These are phyloP conservation scores for Amaranthus tricolor DNA, from an alignment of 179 eudicot species.

Conservation along the genomic window DNA sequence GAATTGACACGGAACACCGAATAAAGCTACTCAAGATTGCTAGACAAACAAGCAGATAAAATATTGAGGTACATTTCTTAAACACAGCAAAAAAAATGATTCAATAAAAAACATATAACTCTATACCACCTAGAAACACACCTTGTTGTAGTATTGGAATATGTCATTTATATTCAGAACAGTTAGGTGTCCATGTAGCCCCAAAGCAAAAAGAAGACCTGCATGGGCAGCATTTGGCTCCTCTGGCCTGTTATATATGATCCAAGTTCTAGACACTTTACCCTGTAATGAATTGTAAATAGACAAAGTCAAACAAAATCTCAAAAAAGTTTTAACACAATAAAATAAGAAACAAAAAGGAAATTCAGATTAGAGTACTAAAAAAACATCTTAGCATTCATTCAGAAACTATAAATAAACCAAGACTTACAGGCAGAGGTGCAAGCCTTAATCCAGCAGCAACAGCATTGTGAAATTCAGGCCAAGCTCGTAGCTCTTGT, in stretches of 20 bases:
- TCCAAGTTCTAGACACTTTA: constrained; percentile 96
- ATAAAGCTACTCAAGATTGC: not conserved
- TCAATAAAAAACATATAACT: not conserved
- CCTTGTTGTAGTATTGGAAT: constrained; percentile 82
- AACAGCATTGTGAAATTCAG: constrained; percentile 99
- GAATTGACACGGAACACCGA: no score
- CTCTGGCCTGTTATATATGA: constrained; percentile 83
- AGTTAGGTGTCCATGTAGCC: constrained; percentile 84
- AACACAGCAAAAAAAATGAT: not conserved
- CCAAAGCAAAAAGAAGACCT: constrained; percentile 94
- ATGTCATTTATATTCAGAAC: constrained; percentile 80
- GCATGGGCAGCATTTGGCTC: constrained; percentile 85
- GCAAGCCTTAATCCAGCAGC: constrained; percentile 92
- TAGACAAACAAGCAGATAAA: not conserved
- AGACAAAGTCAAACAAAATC: not conserved
- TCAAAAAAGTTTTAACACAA: not conserved
- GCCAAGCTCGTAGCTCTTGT: constrained; percentile 93
- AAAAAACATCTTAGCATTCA: not conserved
- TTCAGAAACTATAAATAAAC: not conserved
- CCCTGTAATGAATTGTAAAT: constrained; percentile 51
- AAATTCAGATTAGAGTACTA: not conserved
- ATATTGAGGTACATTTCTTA: no score
- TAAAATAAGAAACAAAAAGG: constrained; percentile 2
- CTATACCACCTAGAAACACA: constrained; percentile 15
- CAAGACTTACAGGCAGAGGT: constrained; percentile 65